Percentiles rank a stretch among this genome's conserved stretches.
phyloP scores from a whole-genome alignment of 2,329 filamentous ascomycete species.

The Coniochaeta sp. region DNA sequence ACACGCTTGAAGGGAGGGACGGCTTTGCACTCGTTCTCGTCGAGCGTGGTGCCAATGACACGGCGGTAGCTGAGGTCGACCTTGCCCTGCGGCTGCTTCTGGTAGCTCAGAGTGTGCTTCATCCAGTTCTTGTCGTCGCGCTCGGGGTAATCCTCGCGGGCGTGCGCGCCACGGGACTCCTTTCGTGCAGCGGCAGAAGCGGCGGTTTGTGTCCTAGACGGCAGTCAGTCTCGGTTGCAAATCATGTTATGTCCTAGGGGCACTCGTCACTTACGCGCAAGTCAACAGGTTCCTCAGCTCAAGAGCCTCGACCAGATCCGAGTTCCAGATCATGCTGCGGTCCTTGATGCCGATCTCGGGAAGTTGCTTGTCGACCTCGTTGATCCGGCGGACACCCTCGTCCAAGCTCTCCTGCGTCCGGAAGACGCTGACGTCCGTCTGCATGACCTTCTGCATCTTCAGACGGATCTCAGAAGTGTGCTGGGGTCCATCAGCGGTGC shows the following conservation, averaged over 20 bases:
- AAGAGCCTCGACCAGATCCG: slow-evolving; percentile 90
- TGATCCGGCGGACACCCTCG: slow-evolving; percentile 85
- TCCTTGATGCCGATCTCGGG: slow-evolving; percentile 89
- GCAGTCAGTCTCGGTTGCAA: slow-evolving; percentile 10
- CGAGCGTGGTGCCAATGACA: slow-evolving; percentile 76
- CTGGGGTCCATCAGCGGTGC: slow-evolving; percentile 77
- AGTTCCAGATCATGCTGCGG: slow-evolving; percentile 99
- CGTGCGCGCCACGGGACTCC: slow-evolving; percentile 95
- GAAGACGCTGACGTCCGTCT: slow-evolving; percentile 95
- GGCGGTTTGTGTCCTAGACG: slow-evolving; percentile 73
- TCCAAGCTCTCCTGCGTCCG: slow-evolving; percentile 88
- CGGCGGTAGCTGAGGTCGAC: slow-evolving; percentile 80
- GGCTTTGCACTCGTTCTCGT: slow-evolving; percentile 92
- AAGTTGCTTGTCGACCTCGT: slow-evolving; percentile 73
- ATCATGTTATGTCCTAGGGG: too few relatives aligned
- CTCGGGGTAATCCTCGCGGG: slow-evolving; percentile 92
- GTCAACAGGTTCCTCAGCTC: slow-evolving; percentile 93
- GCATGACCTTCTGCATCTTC: slow-evolving; percentile 97
- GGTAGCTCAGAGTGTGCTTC: slow-evolving; percentile 97
- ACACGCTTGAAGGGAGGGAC: slow-evolving; percentile 95
- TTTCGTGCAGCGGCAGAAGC: slow-evolving; percentile 85
- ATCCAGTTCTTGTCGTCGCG: slow-evolving; percentile 96
- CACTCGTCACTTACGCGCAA: slow-evolving; percentile 66
- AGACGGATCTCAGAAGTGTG: slow-evolving; percentile 81
- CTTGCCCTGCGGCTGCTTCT: slow-evolving; percentile 84